Evolutionary conservation across 1,284 basidiomycete genomes (phyloP), one percentile per base, ranked within the genome.

Genomic region (Tremellales sp.): DNA sequence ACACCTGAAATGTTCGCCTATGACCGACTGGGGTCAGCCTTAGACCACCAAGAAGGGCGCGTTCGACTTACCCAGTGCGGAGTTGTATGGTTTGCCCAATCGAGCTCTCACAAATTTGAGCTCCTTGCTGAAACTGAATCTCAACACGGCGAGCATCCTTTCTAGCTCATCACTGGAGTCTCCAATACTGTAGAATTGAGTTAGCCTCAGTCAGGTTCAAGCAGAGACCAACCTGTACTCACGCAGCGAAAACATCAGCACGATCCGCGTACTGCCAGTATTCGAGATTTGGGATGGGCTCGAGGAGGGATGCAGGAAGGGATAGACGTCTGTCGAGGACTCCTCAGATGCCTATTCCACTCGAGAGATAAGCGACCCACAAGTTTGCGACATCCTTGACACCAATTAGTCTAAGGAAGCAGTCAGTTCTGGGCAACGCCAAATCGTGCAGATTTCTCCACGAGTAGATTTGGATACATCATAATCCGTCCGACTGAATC

Each of bases 21-120:
- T 31, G 29, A 31, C 16, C 29, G 29, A 31, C 29, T 10, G 16
- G 29, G 10, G 16, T 10, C 29, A 16, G 10, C 29, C 29, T 10
- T 10, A 16, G 22, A 31, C 6, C 25, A 16, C 6, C 6, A 24
- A n/a, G 8, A 12, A 44, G 19, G 21, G 12, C 21, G 26, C 25
- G 36, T 18, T 5, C 35, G 5, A 51, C 65, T 36, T 44, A 64
- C 87, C 89, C 1, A 94, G 79, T 27, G 91, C 87, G 1, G 89
- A 91, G 75, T 94, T 93, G 78, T 97, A 97, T 0, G 93, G 91
- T 70, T 97, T 97, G 77, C 87, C 89, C 16, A 95, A 81, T 69
- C 88, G 87, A 35, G 89, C 88, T 49, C 87, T 82, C 48, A 95
- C 79, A 61, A 91, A 94, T 74, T 94, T 95, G 68, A 95, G 84